Evolutionary conservation across 768 basidiomycete species (phyloP).

Genomic region (Tremella fuciformis): DNA sequence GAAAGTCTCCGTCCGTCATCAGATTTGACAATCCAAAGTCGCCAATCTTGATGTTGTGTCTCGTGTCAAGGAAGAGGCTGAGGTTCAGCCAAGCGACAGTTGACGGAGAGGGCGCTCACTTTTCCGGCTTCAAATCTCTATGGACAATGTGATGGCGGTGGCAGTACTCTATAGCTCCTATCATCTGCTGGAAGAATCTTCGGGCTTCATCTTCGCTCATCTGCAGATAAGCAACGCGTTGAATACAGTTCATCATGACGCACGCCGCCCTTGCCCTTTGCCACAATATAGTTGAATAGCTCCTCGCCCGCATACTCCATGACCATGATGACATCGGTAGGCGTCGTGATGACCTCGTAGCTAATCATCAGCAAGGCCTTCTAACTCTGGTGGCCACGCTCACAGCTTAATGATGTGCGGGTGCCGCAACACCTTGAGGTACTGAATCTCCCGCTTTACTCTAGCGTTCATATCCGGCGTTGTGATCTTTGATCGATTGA

Average conservation of each 20-base stretch:
- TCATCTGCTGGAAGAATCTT: constrained; percentile 96
- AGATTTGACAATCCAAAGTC: constrained; percentile 97
- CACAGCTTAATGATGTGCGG: constrained; percentile 98
- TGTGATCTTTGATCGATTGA: constrained; percentile 89
- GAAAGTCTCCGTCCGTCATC: constrained; percentile 92
- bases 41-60: constrained; percentile 80
- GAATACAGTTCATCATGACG: no score
- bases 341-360: constrained; percentile 74
- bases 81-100: constrained; percentile 60
- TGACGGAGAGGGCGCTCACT: constrained; percentile 53
- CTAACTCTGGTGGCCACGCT: constrained; percentile 53
- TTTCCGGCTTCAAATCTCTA: constrained; percentile 96
- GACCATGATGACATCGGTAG: constrained; percentile 95
- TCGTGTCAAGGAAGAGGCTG: constrained; percentile 53
- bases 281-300: constrained; percentile 96
- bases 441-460: constrained; percentile 93
- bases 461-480: constrained; percentile 86
- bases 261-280: constrained; percentile 61
- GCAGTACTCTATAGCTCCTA: constrained; percentile 94
- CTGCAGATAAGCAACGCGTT: constrained; percentile 53
- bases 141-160: constrained; percentile 96
- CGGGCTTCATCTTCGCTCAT: constrained; percentile 85
- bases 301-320: constrained; percentile 95
- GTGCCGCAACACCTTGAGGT: constrained; percentile 88
- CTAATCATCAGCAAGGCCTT: constrained; percentile 28